Evolutionary conservation across 2,329 filamentous ascomycete genomes (phyloP), one percentile per base, ranked within the genome.

Genomic region (Ophiostoma sp.): DNA sequence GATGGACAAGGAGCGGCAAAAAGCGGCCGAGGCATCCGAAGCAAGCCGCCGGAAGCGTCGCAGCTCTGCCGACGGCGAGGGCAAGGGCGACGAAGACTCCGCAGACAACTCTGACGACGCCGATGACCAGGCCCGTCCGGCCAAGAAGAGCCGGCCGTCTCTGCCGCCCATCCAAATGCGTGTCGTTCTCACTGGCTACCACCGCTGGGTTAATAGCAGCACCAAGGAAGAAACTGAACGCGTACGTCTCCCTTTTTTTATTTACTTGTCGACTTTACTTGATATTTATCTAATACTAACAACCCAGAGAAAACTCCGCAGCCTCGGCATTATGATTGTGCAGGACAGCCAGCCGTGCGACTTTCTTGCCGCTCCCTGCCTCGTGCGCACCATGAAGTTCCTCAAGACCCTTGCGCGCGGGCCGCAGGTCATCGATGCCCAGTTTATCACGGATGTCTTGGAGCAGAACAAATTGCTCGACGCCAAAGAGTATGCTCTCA

Each of bases 371-470:
- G 94, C 94, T 3, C 95, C 94, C 0, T 86, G 88, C 60, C 88
- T 98, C 72, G 87, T 97, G 44, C 90, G 95, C 52, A 99, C 95
- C 0, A 89, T 92, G 77, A 99, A 99, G 77, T 99, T 99, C 77
- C 89, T 98, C 67, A 90, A 90, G 72, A 93, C 93, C 15, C 82
- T 99, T 36, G 93, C 95, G 23, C 89, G 88, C 71, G 93, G 91
- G 0, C 92, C 93, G 0, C 85, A 86, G 1, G 86, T 98, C 62
- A 85, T 98, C 69, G 89, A 88, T 65, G 90, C 90, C 0, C 84
- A 86, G 10, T 99, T 93, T 78, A 87, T 99, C 71, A 91, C 94
- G 70, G 83, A 86, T 33, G 92, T 90, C 66, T 83, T 98, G 13
- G 87, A 91, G 65, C 83, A 87, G 41, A 87, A 90, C 73, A 83